These are phyloP conservation scores for Erigeron philadelphicus DNA, from an alignment of 140 eudicot genomes.

Conservation along the genomic window DNA sequence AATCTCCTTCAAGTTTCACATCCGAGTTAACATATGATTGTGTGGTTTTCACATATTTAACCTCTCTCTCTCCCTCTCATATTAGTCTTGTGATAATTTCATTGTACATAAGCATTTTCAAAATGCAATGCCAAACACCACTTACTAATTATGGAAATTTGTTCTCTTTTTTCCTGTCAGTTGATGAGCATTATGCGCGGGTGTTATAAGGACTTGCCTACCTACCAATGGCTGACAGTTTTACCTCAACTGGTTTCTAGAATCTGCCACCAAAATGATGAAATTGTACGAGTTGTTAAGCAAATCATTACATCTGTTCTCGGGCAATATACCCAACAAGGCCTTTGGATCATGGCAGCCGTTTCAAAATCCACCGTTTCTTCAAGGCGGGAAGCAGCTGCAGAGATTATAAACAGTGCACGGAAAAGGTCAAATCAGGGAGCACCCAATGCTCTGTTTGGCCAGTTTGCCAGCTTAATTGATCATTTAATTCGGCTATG, in stretches of 20 bases:
- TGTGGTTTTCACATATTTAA: too few species aligned
- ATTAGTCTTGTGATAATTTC: too few species aligned
- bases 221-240: conserved; percentile 93
- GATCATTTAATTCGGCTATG: conserved; percentile 87
- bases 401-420: conserved; percentile 87
- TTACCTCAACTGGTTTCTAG: conserved; percentile 93
- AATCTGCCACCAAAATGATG: conserved; percentile 96
- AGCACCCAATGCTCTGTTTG: conserved; percentile 55
- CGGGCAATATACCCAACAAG: conserved; percentile 85
- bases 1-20: too few species aligned
- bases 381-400: conserved; percentile 90
- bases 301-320: conserved; percentile 77
- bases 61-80: too few species aligned
- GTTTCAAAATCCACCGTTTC: conserved; percentile 93
- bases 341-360: conserved; percentile 98
- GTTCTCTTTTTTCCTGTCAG: conserved; percentile 35
- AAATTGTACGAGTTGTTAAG: conserved; percentile 71
- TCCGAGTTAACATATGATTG: too few species aligned
- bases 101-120: too few species aligned
- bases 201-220: conserved; percentile 83
- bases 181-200: conserved; percentile 82
- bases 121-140: too few species aligned
- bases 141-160: not conserved
- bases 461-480: conserved; percentile 78
- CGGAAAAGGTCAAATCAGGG: conserved; percentile 61